Evolutionary conservation across 2,329 filamentous ascomycete species (phyloP).

Genomic region (Cercospora zeina): DNA sequence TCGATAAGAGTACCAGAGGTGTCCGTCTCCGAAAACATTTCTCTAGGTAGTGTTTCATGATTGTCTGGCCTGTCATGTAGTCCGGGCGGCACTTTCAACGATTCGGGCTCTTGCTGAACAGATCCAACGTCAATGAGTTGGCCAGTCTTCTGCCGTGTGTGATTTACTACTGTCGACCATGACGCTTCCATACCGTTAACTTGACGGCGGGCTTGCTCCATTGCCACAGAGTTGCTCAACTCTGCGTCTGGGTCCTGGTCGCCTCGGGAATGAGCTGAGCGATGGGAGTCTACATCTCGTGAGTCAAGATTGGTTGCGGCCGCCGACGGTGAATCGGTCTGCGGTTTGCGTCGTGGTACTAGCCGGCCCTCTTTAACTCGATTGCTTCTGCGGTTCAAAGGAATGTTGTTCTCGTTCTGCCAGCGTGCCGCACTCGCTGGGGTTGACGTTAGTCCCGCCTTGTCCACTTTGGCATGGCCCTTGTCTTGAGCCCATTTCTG

Average conservation of each 20-base stretch:
- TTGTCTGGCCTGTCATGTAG: not conserved
- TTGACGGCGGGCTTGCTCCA: not conserved
- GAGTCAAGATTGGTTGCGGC: not conserved
- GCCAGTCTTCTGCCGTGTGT: not conserved
- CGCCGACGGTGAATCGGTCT: not conserved
- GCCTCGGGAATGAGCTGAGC: not conserved
- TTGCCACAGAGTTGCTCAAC: not conserved
- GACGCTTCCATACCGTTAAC: not conserved
- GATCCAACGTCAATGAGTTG: not conserved
- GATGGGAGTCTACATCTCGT: not conserved
- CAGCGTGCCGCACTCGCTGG: conserved; percentile 19
- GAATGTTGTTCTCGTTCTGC: conserved; percentile 15
- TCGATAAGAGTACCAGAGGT: not conserved
- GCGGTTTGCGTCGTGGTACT: not conserved
- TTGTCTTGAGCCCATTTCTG: conserved; percentile 16
- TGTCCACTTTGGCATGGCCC: conserved; percentile 21
- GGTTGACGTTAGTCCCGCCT: conserved; percentile 21
- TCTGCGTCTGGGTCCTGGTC: not conserved
- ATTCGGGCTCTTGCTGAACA: not conserved
- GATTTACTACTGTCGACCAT: not conserved
- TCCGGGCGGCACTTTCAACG: not conserved
- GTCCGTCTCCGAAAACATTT: not conserved
- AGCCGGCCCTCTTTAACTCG: not conserved
- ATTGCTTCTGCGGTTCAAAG: not conserved
- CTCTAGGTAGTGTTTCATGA: not conserved